Percentiles rank a stretch among this genome's conserved stretches.
Conservation (phyloP, 768 basidiomycete species). For the Phlebiopsis flavidoalba region DNA sequence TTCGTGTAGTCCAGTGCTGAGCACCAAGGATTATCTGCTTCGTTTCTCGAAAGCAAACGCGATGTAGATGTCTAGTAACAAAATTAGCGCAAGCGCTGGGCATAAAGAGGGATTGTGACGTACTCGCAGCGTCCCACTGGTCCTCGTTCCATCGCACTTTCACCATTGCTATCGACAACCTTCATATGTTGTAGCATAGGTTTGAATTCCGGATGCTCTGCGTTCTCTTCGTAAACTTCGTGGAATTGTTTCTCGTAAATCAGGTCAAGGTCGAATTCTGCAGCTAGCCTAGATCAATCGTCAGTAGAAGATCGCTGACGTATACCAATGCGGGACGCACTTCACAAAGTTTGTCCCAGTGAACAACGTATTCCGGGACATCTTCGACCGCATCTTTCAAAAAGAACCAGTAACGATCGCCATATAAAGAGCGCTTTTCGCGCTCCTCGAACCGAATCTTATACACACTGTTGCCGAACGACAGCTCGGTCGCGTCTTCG, state of each 20-base stretch:
- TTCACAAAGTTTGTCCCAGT: constrained; percentile 88
- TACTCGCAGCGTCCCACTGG: constrained; percentile 99
- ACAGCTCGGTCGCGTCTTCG: constrained; percentile 57
- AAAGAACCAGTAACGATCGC: constrained; percentile 93
- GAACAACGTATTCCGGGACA: constrained; percentile 96
- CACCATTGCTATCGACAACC: constrained; percentile 80
- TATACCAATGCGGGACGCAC: constrained; percentile 35
- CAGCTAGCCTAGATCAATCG: constrained; percentile 59
- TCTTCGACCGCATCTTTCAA: constrained; percentile 94
- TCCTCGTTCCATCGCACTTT: constrained; percentile 90
- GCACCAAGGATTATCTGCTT: background rate
- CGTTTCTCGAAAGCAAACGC: constrained; percentile 87
- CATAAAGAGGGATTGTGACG: constrained; percentile 23
- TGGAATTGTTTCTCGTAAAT: constrained; percentile 89
- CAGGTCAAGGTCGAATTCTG: constrained; percentile 69
- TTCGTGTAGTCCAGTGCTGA: background rate
- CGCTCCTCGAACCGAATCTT: constrained; percentile 81
- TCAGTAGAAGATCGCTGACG: background rate
- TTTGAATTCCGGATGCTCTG: constrained; percentile 73
- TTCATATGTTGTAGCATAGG: constrained; percentile 87
- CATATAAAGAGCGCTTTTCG: constrained; percentile 59
- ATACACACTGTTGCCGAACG: constrained; percentile 91
- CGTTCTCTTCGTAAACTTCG: constrained; percentile 79
- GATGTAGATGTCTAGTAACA: constrained; percentile 75
- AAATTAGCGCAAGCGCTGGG: constrained; percentile 5